Evolutionary conservation across 2,329 filamentous ascomycete species (phyloP).

Genomic region (Fusarium ambrosium): DNA sequence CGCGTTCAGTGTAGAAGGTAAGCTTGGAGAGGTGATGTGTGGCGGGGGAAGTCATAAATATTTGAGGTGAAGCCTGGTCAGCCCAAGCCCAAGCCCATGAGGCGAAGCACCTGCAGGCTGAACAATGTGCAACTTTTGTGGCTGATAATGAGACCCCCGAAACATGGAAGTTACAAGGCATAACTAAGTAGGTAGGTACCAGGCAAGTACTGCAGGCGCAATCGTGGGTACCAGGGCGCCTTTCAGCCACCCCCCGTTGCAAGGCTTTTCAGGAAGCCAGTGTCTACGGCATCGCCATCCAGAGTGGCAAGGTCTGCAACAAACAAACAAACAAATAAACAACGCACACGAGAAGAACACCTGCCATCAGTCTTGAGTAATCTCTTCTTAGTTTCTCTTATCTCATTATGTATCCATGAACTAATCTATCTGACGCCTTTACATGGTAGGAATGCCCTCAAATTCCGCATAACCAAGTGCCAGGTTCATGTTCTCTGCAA

Average conservation of each 20-base stretch:
- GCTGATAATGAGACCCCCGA: not conserved
- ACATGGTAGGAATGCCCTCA: conserved; percentile 80
- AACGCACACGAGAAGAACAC: no score
- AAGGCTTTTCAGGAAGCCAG: not conserved
- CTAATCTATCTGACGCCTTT: not conserved
- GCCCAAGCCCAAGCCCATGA: not conserved
- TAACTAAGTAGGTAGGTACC: not conserved
- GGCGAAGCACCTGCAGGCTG: not conserved
- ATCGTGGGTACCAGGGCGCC: not conserved
- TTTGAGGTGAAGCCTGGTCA: not conserved
- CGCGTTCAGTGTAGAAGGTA: not conserved
- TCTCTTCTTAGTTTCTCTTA: not conserved
- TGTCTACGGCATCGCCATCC: not conserved
- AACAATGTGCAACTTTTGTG: not conserved
- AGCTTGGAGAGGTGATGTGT: accelerated
- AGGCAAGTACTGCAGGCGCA: not conserved
- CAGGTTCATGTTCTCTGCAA: conserved; percentile 89
- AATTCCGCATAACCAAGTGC: conserved; percentile 89
- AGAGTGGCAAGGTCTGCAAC: not conserved
- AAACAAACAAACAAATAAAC: not conserved
- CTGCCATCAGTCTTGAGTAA: no score
- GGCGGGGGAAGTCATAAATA: not conserved
- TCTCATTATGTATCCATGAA: not conserved
- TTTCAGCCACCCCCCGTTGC: not conserved
- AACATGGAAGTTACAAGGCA: not conserved